phyloP scores from a whole-genome alignment of 1,284 basidiomycete species.

The Grifola frondosa region DNA sequence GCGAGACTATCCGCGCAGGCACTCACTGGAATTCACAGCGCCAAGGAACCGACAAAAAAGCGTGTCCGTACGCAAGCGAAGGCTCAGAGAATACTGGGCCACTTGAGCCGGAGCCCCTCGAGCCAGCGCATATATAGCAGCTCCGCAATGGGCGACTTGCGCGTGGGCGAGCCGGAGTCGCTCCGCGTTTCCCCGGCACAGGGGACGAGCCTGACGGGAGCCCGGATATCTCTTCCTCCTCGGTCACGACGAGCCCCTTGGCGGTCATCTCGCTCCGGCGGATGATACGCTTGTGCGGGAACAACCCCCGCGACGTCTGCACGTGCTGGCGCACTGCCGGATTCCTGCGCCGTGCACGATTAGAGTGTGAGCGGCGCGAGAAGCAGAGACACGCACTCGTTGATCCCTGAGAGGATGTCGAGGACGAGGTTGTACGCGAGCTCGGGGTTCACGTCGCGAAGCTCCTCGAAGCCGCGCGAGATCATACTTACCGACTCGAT shows the following conservation, averaged over 20 bases:
- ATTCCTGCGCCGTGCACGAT: constrained; percentile 54
- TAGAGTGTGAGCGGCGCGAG: constrained; percentile 1
- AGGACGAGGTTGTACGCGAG: constrained; percentile 85
- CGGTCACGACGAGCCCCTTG: constrained; percentile 75
- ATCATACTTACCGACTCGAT: constrained; percentile 90
- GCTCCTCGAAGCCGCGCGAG: constrained; percentile 82
- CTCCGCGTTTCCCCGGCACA: constrained; percentile 23
- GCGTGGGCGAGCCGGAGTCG: constrained; percentile 35
- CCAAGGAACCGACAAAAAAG: too few species aligned
- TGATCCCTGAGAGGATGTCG: constrained; percentile 88
- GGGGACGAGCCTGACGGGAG: constrained; percentile 39
- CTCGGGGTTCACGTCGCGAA: constrained; percentile 79
- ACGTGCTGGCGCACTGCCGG: constrained; percentile 72
- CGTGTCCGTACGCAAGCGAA: too few species aligned
- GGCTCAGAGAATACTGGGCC: constrained; percentile 69
- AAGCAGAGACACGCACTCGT: constrained; percentile 62
- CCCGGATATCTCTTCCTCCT: constrained; percentile 67
- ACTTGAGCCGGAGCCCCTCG: constrained; percentile 85
- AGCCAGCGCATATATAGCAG: constrained; percentile 95
- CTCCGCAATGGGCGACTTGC: constrained; percentile 87
- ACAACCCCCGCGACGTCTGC: constrained; percentile 68
- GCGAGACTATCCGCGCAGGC: neutral
- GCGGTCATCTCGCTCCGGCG: constrained; percentile 82
- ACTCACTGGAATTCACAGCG: too few species aligned
- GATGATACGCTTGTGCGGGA: constrained; percentile 76